phyloP scores from a whole-genome alignment of 441 rosid genomes.

The Brassica balearica region DNA sequence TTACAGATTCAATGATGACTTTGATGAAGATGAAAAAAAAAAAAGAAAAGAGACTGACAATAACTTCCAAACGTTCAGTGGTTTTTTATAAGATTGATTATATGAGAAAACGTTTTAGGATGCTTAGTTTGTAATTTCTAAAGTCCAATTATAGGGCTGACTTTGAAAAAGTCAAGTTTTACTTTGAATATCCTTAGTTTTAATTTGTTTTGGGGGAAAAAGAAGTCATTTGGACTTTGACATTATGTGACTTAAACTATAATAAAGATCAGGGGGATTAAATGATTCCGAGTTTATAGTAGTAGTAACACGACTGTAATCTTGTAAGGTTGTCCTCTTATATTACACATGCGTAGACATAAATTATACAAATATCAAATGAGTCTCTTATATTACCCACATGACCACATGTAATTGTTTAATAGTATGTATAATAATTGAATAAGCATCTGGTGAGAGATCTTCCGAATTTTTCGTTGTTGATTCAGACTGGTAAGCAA shows the following conservation, averaged over 20 bases:
- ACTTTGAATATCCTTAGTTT: neutral
- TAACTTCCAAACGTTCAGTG: neutral
- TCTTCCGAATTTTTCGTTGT: neutral
- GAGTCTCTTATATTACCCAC: neutral
- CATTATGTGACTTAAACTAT: neutral
- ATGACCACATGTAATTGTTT: neutral
- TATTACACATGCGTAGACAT: neutral
- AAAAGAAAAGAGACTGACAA: neutral
- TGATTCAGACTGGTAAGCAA: neutral
- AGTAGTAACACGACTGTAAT: neutral
- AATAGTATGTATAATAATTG: neutral
- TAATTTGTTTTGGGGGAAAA: neutral
- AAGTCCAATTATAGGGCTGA: neutral
- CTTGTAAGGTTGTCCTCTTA: neutral
- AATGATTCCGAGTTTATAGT: neutral
- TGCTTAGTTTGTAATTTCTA: neutral
- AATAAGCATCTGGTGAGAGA: neutral
- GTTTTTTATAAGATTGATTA: neutral
- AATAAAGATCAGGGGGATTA: neutral
- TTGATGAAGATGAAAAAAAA: neutral
- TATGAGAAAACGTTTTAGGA: neutral
- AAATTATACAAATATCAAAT: neutral
- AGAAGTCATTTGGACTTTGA: neutral
- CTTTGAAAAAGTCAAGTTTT: neutral
- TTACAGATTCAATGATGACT: constrained; percentile 13